Evolutionary conservation across 768 basidiomycete genomes (phyloP).

Genomic region (Pisolithus marmoratus): DNA sequence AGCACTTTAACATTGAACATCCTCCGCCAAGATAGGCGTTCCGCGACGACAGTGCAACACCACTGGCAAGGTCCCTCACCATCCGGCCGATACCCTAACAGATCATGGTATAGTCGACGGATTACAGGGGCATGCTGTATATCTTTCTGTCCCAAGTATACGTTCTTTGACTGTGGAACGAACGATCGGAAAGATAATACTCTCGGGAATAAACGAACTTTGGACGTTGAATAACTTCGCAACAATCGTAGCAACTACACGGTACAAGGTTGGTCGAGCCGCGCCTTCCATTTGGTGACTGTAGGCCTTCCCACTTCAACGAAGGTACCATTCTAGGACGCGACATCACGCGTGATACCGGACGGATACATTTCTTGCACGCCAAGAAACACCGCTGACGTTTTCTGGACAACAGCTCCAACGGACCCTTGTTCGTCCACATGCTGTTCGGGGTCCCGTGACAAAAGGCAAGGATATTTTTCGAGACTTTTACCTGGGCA

Average conservation of each 20-base stretch:
- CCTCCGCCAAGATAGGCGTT: constrained; percentile 80
- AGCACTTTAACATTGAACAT: constrained; percentile 62
- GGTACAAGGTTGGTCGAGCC: constrained; percentile 85
- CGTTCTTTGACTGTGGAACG: constrained; percentile 65
- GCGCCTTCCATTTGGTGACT: constrained; percentile 90
- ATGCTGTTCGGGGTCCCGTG: constrained; percentile 67
- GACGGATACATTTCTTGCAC: constrained; percentile 89
- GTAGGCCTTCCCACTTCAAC: constrained; percentile 88
- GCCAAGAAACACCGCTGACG: constrained; percentile 68
- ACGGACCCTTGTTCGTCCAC: constrained; percentile 27
- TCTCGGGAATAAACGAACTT: constrained; percentile 12
- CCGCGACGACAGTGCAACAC: constrained; percentile 87
- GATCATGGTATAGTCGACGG: constrained; percentile 69
- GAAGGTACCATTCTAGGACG: constrained; percentile 79
- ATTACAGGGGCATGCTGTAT: constrained; percentile 93
- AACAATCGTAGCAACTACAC: constrained; percentile 92
- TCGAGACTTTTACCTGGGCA: constrained; percentile 91
- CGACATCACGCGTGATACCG: constrained; percentile 74
- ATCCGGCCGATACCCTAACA: constrained; percentile 86
- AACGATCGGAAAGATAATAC: too few species aligned
- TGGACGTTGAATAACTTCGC: constrained; percentile 86
- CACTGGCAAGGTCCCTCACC: constrained; percentile 54
- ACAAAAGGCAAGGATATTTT: constrained; percentile 84
- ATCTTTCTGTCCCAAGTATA: constrained; percentile 97
- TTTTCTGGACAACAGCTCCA: constrained; percentile 31